Conservation (phyloP, 306 rosid species). For the Gastrolobium bilobum region DNA sequence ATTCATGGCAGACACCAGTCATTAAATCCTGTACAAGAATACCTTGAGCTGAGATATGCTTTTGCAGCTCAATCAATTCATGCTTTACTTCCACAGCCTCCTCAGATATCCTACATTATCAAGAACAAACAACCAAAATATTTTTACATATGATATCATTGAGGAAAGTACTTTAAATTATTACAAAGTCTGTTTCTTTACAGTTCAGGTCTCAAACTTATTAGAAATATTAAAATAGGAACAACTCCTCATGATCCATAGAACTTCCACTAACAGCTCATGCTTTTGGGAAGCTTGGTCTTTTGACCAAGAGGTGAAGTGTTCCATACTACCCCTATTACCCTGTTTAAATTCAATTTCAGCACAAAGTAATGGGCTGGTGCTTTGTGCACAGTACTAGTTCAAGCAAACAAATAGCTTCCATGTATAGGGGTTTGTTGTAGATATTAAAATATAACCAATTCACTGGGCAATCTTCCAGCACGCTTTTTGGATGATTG, state of each 20-base stretch:
- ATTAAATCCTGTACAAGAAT: slow-evolving; percentile 95
- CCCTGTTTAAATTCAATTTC: slow-evolving; percentile 29
- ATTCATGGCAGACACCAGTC: slow-evolving; percentile 90
- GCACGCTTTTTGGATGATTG: slow-evolving; percentile 17
- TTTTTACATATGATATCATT: slow-evolving; percentile 11
- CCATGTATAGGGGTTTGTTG: background rate
- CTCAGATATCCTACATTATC: slow-evolving; percentile 83
- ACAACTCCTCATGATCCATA: background rate
- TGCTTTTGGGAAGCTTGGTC: slow-evolving; percentile 24
- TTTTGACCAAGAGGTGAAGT: slow-evolving; percentile 8
- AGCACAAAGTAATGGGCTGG: background rate
- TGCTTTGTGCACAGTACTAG: slow-evolving; percentile 23
- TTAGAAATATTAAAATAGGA: slow-evolving; percentile 33
- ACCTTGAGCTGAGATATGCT: slow-evolving; percentile 90
- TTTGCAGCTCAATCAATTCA: slow-evolving; percentile 87
- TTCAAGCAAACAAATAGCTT: slow-evolving; percentile 22
- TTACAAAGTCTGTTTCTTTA: slow-evolving; percentile 12
- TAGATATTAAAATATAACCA: slow-evolving; percentile 16
- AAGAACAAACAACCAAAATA: slow-evolving; percentile 35
- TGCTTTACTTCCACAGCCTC: slow-evolving; percentile 96
- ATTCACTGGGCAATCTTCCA: slow-evolving; percentile 20
- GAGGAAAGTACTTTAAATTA: slow-evolving; percentile 24
- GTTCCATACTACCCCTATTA: background rate
- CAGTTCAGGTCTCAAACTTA: slow-evolving; percentile 28
- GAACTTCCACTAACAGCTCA: slow-evolving; percentile 17